phyloP scores from a whole-genome alignment of 2,329 filamentous ascomycete genomes.

The Colletotrichum theobromicola region DNA sequence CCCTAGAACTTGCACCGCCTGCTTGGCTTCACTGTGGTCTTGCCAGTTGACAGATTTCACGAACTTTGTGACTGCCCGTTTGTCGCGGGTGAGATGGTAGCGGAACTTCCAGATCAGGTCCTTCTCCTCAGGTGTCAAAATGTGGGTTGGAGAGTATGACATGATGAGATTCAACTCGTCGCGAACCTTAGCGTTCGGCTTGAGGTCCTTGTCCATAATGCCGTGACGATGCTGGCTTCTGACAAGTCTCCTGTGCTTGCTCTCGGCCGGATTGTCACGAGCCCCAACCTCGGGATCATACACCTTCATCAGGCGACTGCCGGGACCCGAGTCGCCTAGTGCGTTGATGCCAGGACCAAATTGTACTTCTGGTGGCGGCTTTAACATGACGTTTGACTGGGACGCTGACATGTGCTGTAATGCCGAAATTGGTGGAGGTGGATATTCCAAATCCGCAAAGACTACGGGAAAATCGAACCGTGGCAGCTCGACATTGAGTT shows the following conservation, averaged over 20 bases:
- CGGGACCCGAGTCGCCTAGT: conserved; percentile 55
- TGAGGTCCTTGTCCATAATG: conserved; percentile 93
- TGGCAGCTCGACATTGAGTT: conserved; percentile 88
- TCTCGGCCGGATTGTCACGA: conserved; percentile 90
- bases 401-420: conserved; percentile 68
- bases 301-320: conserved; percentile 76
- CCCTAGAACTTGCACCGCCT: conserved; percentile 86
- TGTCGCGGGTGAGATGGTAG: conserved; percentile 92
- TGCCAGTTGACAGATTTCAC: conserved; percentile 98
- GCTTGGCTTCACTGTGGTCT: conserved; percentile 82
- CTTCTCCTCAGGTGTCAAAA: conserved; percentile 87
- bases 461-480: conserved; percentile 96
- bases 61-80: conserved; percentile 92
- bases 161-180: conserved; percentile 93
- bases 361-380: conserved; percentile 86
- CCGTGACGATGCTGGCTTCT: conserved; percentile 89
- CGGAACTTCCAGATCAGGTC: conserved; percentile 98
- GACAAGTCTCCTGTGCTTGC: conserved; percentile 90
- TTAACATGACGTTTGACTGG: conserved; percentile 73
- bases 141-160: conserved; percentile 90
- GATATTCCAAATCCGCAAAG: conserved; percentile 93
- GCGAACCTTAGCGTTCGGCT: conserved; percentile 93
- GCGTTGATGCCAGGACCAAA: conserved; percentile 89
- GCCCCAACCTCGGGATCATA: conserved; percentile 94
- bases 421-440: conserved; percentile 80